These are phyloP conservation scores for Aspergillaceae sp. DNA, from an alignment of 2,329 filamentous ascomycete genomes.

Conservation along the genomic window DNA sequence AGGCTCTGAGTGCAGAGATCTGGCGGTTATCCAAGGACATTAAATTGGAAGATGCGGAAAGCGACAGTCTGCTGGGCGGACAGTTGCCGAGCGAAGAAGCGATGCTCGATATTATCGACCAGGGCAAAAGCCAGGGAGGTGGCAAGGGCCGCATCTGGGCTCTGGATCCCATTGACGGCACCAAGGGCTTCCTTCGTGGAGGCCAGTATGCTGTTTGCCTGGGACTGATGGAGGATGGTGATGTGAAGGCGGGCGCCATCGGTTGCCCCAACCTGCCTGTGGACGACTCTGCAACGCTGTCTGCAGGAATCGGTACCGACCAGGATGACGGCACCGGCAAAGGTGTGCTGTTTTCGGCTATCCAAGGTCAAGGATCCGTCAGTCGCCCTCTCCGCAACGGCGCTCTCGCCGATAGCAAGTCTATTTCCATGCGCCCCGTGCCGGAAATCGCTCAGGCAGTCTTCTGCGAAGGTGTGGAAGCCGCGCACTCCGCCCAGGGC, in stretches of 20 bases:
- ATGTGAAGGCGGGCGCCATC: constrained; percentile 88
- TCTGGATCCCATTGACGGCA: constrained; percentile 94
- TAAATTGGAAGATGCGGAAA: constrained; percentile 56
- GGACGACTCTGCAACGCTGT: constrained; percentile 64
- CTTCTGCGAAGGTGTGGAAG: constrained; percentile 95
- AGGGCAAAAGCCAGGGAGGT: constrained; percentile 39
- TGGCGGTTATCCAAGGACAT: constrained; percentile 74
- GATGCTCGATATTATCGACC: constrained; percentile 52
- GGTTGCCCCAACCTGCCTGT: constrained; percentile 93
- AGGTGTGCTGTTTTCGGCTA: constrained; percentile 81
- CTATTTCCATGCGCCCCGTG: constrained; percentile 72
- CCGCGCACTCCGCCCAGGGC: constrained; percentile 79
- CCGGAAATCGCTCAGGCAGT: constrained; percentile 68
- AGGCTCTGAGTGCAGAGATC: constrained; percentile 61
- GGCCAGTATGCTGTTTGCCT: constrained; percentile 97
- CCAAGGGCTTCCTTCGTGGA: constrained; percentile 90
- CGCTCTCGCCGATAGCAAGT: constrained; percentile 41
- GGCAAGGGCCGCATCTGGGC: constrained; percentile 67
- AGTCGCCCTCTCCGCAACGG: constrained; percentile 61
- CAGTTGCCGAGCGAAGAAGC: constrained; percentile 54
- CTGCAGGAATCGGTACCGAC: constrained; percentile 63
- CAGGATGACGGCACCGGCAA: constrained; percentile 65
- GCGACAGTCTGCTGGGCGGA: constrained; percentile 62
- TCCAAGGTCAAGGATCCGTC: constrained; percentile 69
- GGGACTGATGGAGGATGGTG: constrained; percentile 81